Base-by-base conservation (phyloP, 345 rosid genomes). In the Salix caprea region DNA sequence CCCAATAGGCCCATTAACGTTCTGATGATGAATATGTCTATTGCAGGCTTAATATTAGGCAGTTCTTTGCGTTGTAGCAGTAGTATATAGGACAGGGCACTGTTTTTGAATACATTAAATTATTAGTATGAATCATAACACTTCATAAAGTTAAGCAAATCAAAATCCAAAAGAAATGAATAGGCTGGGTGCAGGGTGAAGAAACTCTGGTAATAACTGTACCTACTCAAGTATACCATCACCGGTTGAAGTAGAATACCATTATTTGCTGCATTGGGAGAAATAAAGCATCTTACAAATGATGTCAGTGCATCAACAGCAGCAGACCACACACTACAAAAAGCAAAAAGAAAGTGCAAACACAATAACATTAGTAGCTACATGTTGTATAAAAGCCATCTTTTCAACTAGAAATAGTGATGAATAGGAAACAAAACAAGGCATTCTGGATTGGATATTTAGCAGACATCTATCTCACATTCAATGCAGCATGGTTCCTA, bases 221-320 rank as follows among this genome's bases (percentile, higher is more conserved):
- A 94, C 98, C 98, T 91, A 84, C 90, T 91, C 68, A 95, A 91
- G 83, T 93, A 91, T 71, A 91, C 90, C 82, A 93, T 78, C 77
- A 95, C 96, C n/a, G 99, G 99, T 78, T 93, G 98, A 88, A 93
- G 93, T 81, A 95, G 80, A 81, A 95, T 85, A 70, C 92, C 92
- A 82, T 79, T 82, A 76, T 85, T 83, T 13, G 73, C 72, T 79
- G 80, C 76, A 81, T 83, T 78, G 62, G 81, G 75, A 74, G 97
- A 84, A 78, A 89, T 78, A 77, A 91, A 95, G 86, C 96, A 93
- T 78, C 86, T 85, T 77, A 91, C 86, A 84, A 93, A 95, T 73
- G 97, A 92, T 28, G 94, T 83, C 70, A 95, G 94, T 73, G 98
- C 96, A 60, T 93, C 94, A 80, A 95, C 86, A 77, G 99, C 96